Evolutionary conservation across 176 grass and related monocot species (phyloP), one percentile per base, ranked within the genome.

Genomic region (Alopecurus myosuroides): DNA sequence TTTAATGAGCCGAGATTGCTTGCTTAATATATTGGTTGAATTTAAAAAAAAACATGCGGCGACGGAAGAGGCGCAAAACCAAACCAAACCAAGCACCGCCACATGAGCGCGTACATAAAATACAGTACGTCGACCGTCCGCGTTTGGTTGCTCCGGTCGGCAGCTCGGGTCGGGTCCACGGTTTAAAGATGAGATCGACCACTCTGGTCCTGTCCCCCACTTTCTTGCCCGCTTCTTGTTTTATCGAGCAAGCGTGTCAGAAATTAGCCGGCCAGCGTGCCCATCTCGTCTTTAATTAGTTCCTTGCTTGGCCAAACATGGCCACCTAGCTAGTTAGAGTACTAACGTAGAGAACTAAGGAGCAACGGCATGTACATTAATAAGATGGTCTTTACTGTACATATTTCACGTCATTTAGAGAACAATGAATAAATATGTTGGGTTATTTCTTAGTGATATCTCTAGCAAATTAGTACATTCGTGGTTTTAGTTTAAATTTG

Each of bases 51-150:
- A n/a, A 46, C 44, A 46, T 46, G 44, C 13, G 44, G 12, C 44
- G 44, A 46, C 44, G 3, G 44, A 46, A 1, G 12, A 46, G 3
- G 44, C 44, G 3, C 13, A 6, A 55, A 52, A 52, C 5, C 49
- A 5, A 7, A 63, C 13, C 20, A 55, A 52, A 52, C 5, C 49
- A 5, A 7, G 73, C 65, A 63, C 79, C 49, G 52, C 41, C 86
- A 57, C 78, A 81, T 33, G 41, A 65, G 66, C 76, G 28, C 77
- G 28, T 52, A 22, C 77, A 78, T 83, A 49, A 84, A 84, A n/a
- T n/a, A n/a, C n/a, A n/a, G n/a, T 72, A 88, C 74, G 41, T 44
- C 41, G 41, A 44, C 39, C 39, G 73, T 84, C 81, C 23, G 74
- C 56, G 36, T 80, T 23, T n/a, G 20, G 45, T 14, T 57, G 49